Base-by-base conservation (phyloP, 1,284 basidiomycete genomes). In the Sanghuangporus weigelae region DNA sequence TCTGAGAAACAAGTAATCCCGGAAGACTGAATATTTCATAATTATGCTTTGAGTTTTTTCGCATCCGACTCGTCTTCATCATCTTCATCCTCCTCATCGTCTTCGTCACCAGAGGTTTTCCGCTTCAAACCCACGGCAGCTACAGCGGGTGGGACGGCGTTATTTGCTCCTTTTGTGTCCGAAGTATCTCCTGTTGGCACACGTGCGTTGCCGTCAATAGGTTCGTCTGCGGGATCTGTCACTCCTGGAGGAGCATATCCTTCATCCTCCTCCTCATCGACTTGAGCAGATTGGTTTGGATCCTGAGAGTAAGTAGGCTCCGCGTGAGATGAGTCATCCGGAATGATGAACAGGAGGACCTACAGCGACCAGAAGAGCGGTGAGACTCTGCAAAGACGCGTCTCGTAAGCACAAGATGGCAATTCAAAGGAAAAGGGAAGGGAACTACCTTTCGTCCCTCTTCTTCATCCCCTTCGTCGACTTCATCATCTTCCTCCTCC, bases 61-160 rank as follows among this genome's bases (percentile, higher is more conserved):
- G 60, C 55, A 14, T 62, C 64, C 10, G 49, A 35, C 23, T 59
- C 64, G 4, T 57, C 64, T 35, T 55, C 63, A 1, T 42, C 56
- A 14, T 62, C 55, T 26, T 62, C 58, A 19, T 63, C 63, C 35
- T 51, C 60, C 12, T 59, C 64, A 38, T 65, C 64, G 10, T 49
- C 64, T 19, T 57, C 58, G 50, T 63, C 58, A 6, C 63, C 63
- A 19, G 64, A 65, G 2, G 64, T 59, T 42, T 65, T 65, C 56
- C 64, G 57, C 48, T 65, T 65, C 42, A 64, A 19, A 19, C 54
- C 53, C 14, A 40, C 50, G 35, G 63, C 23, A 39, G 51, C 57
- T 7, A 54, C 35, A 21, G 42, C n/a, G 39, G 62, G 56, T 19
- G 39, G 48, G 11, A 51, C 31, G 35, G 38, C 19, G 2, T 35